Evolutionary conservation across 495 filamentous ascomycete genomes (phyloP), one percentile per base, ranked within the genome.

Genomic region (Hyaloscypha finlandica): DNA sequence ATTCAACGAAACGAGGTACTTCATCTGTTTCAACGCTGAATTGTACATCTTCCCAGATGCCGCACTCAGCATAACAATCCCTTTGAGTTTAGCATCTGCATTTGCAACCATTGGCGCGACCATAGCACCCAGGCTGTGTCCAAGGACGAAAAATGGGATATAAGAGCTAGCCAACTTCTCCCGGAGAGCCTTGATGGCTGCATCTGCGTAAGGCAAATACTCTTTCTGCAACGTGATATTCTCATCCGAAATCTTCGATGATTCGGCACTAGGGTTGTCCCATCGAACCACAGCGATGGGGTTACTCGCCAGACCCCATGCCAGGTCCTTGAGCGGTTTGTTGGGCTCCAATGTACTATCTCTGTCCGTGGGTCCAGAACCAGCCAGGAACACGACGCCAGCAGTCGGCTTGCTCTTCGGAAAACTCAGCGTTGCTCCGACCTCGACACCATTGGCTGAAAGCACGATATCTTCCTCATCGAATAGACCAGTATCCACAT

Each of bases 241-340:
- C 57, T 60, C 6, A n/a, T 60, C 31, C 0, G 31, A 20, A 14
- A 33, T 39, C 29, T 12, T 33, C 16, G 31, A 30, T 16, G 14
- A 33, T 16, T 35, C 57, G 5, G 29, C 31, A 20, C 29, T 33
- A 19, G 33, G 57, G 8, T 60, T 60, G 31, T 60, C 33, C 57
- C 33, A 39, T 60, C 57, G 25, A 22, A 12, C 30, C 16, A 60
- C 57, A 60, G 33, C 57, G 35, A 60, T 37, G 32, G 25, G 3
- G 6, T 60, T 33, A 22, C 57, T 60, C 14, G 57, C 57, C 32
- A 60, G 57, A 22, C 57, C 57, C 57, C 57, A 60, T 4, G 57
- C 57, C 16, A 60, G 6, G 35, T 60, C 57, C 35, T 60, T 60
- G 16, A 60, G 33, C 14, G 57, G 57, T 14, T 60, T 39, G 20